Evolutionary conservation across 106 monocot species (phyloP), one percentile per base, ranked within the genome.

Genomic region (Amphibolis antarctica): DNA sequence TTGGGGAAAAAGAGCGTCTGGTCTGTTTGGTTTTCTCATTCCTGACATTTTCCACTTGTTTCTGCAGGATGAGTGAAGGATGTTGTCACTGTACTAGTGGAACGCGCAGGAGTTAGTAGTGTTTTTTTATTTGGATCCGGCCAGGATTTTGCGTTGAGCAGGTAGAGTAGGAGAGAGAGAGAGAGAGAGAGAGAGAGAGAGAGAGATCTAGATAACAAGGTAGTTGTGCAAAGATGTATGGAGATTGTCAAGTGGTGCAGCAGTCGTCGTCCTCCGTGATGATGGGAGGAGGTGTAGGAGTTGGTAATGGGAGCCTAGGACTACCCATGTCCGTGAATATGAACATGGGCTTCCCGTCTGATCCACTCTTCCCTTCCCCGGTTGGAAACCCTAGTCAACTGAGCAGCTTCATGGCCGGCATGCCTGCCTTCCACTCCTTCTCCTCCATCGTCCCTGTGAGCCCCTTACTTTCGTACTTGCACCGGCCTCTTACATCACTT

Each of bases 171-270:
- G n/a, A 26, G 55, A 15, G 42, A 44, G 24, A 13, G 59, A 6
- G 52, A 15, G 50, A 28, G 13, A 15, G 7, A 10, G 50, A 17
- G 1, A 31, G 12, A 29, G 66, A 46, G 1, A 12, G 25, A 50
- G 19, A n/a, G 45, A 47, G 44, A 71, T 62, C 61, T 54, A 43
- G 22, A 28, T 23, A 51, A 22, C 6, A 59, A 9, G 43, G 50
- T 5, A 46, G n/a, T n/a, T n/a, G n/a, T n/a, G 44, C 46, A 24
- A 80, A 48, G 69, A 85, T 85, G 85, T 85, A 79, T 67, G 86
- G 86, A 26, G 86, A 86, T 31, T 86, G 86, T 65, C 80, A 82
- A 46, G 86, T 93, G 69, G 71, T 88, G 72, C 50, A 62, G 12
- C 60, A 48, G 22, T 62, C 71, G 1, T 69, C 84, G 19, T 69